phyloP scores from a whole-genome alignment of 1,284 basidiomycete genomes.

The Ustilago trichophora region DNA sequence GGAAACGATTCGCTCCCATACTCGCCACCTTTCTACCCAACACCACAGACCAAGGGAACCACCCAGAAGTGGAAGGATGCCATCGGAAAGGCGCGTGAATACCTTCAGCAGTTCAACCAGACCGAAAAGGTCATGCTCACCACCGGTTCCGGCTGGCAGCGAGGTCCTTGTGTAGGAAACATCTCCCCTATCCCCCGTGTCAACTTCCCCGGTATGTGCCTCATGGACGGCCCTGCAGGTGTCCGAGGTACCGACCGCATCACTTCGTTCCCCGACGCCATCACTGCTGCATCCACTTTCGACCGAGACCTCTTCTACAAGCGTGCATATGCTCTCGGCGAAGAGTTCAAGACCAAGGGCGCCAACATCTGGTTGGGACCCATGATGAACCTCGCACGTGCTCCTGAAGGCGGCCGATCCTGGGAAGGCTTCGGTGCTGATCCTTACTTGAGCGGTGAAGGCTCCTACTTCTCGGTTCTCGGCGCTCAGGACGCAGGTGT shows the following conservation, averaged over 20 bases:
- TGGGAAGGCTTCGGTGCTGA: constrained; percentile 74
- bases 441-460: constrained; percentile 60
- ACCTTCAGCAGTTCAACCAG: constrained; percentile 67
- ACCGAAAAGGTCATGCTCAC: constrained; percentile 69
- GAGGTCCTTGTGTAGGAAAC: constrained; percentile 59
- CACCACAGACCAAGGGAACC: constrained; percentile 43
- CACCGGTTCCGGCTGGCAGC: constrained; percentile 63
- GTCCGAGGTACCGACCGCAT: constrained; percentile 69
- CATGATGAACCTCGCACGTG: constrained; percentile 69
- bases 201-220: constrained; percentile 76
- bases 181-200: constrained; percentile 70
- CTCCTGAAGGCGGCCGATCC: constrained; percentile 76
- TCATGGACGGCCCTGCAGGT: constrained; percentile 72
- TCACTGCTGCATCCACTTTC: constrained; percentile 77
- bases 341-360: constrained; percentile 81
- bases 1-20: constrained; percentile 52
- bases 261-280: constrained; percentile 75
- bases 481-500: constrained; percentile 61
- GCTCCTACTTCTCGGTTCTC: constrained; percentile 49
- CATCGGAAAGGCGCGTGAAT: constrained; percentile 69
- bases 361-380: constrained; percentile 76
- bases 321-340: constrained; percentile 79
- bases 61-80: constrained; percentile 73
- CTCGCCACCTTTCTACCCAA: constrained; percentile 52
- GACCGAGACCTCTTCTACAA: constrained; percentile 77